Base-by-base conservation (phyloP, 2,329 filamentous ascomycete genomes). In the Berkeleyomyces rouxiae region DNA sequence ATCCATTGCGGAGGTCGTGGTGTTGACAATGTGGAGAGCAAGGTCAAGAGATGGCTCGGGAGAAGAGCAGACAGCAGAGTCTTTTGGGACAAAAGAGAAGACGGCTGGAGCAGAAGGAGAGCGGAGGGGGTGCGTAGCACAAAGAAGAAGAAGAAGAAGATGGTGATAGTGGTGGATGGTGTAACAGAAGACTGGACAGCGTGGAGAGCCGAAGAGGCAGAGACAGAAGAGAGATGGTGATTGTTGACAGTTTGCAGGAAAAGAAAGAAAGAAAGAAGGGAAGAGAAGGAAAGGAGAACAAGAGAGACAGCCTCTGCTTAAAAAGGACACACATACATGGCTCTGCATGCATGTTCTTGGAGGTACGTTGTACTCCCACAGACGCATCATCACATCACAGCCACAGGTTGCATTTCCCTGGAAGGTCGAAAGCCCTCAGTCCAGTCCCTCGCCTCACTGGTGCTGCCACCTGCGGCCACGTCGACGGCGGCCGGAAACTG, bases 1-100 rank as follows among this genome's bases (percentile, higher is more conserved):
- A 7, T 55, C 51, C 61, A 65, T 65, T 59, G 60, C 59, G 51
- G 60, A 33, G 51, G 39, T 37, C 51, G 58, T 53, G 46, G 49
- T 40, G 16, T n/a, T 43, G 59, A 7, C 10, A 7, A 33, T 16
- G 43, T 62, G 23, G 9, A 36, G 39, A 23, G 16, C 11, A n/a
- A 51, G 16, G 40, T 58, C 42, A 49, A 53, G 33, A 53, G 58
- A 37, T 23, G 36, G 46, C 40, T 31, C 11, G 16, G 44, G 11
- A 55, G 51, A 55, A 39, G 42, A 42, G 33, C 39, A 51, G 36
- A 7, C 1, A 51, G 3, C 16, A 39, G 13, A 36, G 37, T 51
- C 58, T 43, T 13, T 55, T 61, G 49, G 23, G 16, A 37, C 16
- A 33, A 61, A 31, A 43, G 31, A 59, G 59, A 43, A 44, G 36